Base-by-base conservation (phyloP, 495 filamentous ascomycete species). In the Chaetomium tenue region DNA sequence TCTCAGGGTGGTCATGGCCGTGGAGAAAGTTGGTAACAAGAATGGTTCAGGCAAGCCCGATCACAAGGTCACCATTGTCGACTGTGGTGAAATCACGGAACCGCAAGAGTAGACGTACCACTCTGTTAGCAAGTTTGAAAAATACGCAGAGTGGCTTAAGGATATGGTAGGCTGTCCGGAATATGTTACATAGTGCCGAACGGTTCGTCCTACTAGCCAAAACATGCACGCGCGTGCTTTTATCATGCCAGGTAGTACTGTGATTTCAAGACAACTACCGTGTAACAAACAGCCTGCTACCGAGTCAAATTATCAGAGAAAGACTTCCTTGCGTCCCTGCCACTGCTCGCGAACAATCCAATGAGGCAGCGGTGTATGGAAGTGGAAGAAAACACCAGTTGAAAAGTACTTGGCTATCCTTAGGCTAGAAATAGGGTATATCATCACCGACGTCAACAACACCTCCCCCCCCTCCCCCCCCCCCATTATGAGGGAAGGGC, bases 21-120 rank as follows among this genome's bases (percentile, higher is more conserved):
- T 96, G 59, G 91, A 96, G 86, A 81, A 84, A 63, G 83, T 85
- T 44, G 90, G 89, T 74, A 83, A 78, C 68, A 70, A 76, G 73
- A 81, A 76, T 70, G 90, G 89, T 63, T 76, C 82, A 63, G 79
- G 90, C 74, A 78, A 81, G 69, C 88, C 86, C 70, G n/a, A 40
- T 5, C 9, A 2, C 75, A 87, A 86, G 78, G 87, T 88, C 67
- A 88, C 82, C 76, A 91, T 92, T 70, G 79, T 86, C 64, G 76
- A 82, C 64, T 76, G 71, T 66, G 89, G 89, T 76, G 76, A 79
- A 68, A 63, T 77, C 68, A 86, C 87, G 62, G 47, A 25, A n/a
- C n/a, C n/a, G n/a, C n/a, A n/a, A n/a, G n/a, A n/a, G 4, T 67
- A 67, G 57, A 46, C 82, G 69, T 65, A 22, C 39, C 39, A 53